These are phyloP conservation scores for Solanum stenotomum DNA, from an alignment of 257 asterid species.

Conservation along the genomic window DNA sequence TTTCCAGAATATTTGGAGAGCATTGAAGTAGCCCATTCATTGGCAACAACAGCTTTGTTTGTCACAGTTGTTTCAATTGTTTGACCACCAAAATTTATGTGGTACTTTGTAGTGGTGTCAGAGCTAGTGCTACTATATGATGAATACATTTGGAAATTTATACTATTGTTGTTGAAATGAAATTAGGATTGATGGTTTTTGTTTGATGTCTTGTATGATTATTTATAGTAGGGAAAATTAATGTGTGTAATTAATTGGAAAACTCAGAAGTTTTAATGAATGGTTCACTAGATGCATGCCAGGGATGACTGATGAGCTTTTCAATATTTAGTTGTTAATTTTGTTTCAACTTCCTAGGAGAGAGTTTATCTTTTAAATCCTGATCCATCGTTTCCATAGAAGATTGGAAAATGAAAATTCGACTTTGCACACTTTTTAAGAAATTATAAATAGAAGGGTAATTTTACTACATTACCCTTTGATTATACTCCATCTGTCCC, in stretches of 20 bases:
- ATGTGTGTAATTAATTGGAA: background rate
- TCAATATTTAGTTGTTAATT: background rate
- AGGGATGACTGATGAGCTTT: background rate
- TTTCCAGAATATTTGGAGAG: constrained; percentile 11
- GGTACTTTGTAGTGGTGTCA: constrained; percentile 20
- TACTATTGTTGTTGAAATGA: background rate
- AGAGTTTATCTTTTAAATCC: too few species aligned
- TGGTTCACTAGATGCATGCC: background rate
- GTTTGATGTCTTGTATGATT: background rate
- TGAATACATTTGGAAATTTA: background rate
- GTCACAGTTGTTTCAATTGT: constrained; percentile 60
- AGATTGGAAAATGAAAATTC: too few species aligned
- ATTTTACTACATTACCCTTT: fast-evolving
- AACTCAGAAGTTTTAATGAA: background rate
- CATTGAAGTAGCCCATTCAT: constrained; percentile 38
- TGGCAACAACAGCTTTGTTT: constrained; percentile 17
- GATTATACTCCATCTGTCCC: too few species aligned
- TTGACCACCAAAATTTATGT: constrained; percentile 31
- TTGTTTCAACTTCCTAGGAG: background rate
- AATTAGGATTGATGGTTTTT: background rate
- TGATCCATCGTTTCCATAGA: too few species aligned
- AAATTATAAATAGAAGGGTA: too few species aligned
- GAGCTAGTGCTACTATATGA: background rate
- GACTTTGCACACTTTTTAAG: fast-evolving
- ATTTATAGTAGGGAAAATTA: background rate